Evolutionary conservation across 179 eudicot genomes (phyloP), one percentile per base, ranked within the genome.

Genomic region (Patellifolia procumbens): DNA sequence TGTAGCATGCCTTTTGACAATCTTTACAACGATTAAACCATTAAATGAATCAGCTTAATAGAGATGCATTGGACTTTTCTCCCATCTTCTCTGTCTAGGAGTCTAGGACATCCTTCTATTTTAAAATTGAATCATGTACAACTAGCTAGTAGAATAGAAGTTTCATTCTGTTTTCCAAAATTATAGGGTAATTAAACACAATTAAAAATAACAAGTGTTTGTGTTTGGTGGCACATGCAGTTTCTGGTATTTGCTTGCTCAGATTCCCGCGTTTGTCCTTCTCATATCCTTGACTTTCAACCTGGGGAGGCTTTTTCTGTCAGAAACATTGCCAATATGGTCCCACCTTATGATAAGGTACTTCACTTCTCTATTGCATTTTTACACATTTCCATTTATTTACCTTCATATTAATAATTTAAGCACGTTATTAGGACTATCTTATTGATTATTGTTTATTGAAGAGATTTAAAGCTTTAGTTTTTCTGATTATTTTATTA

Each of bases 211-310:
- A n/a, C n/a, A 43, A 43, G 1, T 67, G 24, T 2, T 37, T 4
- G 24, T 46, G 63, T 55, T 53, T 58, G 74, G 56, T 74, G 60
- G 74, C 65, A 62, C 67, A 69, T 76, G 79, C 85, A 86, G 88
- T 86, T 76, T 66, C 68, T 86, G 78, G 87, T 83, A 48, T 91
- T 95, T 90, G 93, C 99, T n/a, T 93, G 98, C 88, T 90, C 96
- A 29, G 99, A 95, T 80, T 95, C 99, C 39, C 87, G 98, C 7
- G 99, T 95, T 28, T 95, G 98, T 84, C 98, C 99, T 32, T 95
- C 98, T 15, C 99, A 93, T 49, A 76, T 93, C 63, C 84, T 95
- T 70, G 85, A 88, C 82, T 91, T 93, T 76, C 92, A 93, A 35
- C 99, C 98, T 16, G 98, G 99, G 19, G 98, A 95, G 70, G 97